phyloP scores from a whole-genome alignment of 345 rosid genomes.

The Heritiera fomes region DNA sequence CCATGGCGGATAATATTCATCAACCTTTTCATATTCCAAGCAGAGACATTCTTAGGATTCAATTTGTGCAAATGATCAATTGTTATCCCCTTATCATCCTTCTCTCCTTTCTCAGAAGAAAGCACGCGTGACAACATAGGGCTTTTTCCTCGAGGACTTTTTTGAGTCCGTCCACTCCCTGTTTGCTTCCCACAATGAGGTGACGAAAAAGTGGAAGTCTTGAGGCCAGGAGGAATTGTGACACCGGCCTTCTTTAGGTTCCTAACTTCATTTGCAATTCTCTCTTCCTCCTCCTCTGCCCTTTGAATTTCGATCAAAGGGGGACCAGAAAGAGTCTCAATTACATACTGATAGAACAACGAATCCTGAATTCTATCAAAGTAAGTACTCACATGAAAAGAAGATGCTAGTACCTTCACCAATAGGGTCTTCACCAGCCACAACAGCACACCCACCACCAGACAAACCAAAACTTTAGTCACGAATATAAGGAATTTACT shows the following conservation, averaged over 20 bases:
- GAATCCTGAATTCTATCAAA: conserved; percentile 93
- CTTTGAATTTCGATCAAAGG: conserved; percentile 56
- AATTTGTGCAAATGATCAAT: conserved; percentile 74
- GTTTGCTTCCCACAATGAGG: conserved; percentile 29
- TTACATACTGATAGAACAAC: conserved; percentile 72
- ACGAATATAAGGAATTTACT: conserved; percentile 42
- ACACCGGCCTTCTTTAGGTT: conserved; percentile 49
- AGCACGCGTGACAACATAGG: conserved; percentile 43
- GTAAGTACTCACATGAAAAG: conserved; percentile 85
- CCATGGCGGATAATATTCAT: conserved; percentile 71
- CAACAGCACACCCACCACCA: conserved; percentile 62
- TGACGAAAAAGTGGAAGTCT: conserved; percentile 32
- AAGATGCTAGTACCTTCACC: conserved; percentile 90
- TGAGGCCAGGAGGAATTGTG: conserved; percentile 46
- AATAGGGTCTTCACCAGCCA: conserved; percentile 83
- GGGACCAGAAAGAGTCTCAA: conserved; percentile 81
- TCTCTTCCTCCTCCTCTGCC: conserved; percentile 54
- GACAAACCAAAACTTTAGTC: conserved; percentile 66
- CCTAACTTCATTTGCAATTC: conserved; percentile 37
- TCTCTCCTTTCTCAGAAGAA: conserved; percentile 53
- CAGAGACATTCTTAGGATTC: conserved; percentile 77
- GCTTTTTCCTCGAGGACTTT: conserved; percentile 50
- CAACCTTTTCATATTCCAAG: conserved; percentile 96
- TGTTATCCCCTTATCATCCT: conserved; percentile 44
- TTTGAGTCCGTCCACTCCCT: conserved; percentile 48